These are phyloP conservation scores for Aegilops speltoides DNA, from an alignment of 176 grass and related monocot genomes.

Conservation along the genomic window DNA sequence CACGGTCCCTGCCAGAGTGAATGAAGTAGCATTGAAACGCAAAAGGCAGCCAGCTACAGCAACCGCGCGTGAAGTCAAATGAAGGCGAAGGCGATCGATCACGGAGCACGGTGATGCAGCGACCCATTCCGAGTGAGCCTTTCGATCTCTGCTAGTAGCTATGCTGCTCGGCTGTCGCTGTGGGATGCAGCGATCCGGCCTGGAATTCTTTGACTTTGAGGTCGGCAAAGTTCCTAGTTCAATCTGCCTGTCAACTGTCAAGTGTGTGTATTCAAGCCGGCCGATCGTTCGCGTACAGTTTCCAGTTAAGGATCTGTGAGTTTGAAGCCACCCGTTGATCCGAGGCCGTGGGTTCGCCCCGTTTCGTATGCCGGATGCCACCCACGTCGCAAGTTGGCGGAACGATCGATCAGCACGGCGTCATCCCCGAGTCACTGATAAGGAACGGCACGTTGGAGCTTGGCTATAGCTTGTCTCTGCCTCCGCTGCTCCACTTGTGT, in stretches of 20 bases:
- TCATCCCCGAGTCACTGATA: not conserved
- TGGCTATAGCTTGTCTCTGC: too few relatives aligned
- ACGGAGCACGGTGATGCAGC: not conserved
- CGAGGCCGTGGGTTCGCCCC: not conserved
- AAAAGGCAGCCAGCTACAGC: slow-evolving; percentile 16
- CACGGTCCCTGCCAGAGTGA: not conserved
- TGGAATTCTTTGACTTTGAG: slow-evolving; percentile 5
- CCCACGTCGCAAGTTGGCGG: not conserved
- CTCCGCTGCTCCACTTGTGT: too few relatives aligned
- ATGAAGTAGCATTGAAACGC: slow-evolving; percentile 6
- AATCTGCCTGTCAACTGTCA: not conserved
- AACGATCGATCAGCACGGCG: not conserved
- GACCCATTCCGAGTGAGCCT: not conserved
- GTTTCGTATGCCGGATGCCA: not conserved
- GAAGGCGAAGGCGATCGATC: not conserved
- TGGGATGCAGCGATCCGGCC: not conserved
- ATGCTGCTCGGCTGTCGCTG: slow-evolving; percentile 6
- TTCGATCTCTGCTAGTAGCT: not conserved
- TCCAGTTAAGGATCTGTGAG: not conserved
- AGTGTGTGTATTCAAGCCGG: not conserved
- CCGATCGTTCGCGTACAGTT: not conserved
- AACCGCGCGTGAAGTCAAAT: not conserved
- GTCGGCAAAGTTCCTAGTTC: not conserved
- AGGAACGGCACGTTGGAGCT: not conserved
- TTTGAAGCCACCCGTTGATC: not conserved